phyloP scores from a whole-genome alignment of 768 basidiomycete species.

The Tulasnella sp. region DNA sequence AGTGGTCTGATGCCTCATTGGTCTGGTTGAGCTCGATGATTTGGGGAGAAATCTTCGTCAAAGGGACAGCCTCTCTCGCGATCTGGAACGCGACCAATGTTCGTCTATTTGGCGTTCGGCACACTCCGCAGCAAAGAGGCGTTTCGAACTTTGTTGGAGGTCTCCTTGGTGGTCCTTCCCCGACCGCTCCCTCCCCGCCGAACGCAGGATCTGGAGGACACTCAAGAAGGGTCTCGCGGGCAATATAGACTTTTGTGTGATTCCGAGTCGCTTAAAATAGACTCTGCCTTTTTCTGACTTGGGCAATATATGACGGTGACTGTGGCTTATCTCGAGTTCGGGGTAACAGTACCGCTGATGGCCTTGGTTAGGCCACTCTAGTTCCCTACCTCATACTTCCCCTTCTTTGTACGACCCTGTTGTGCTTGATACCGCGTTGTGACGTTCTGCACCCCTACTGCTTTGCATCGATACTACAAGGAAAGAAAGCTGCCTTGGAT shows the following conservation, averaged over 20 bases:
- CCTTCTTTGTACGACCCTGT: too few relatives aligned
- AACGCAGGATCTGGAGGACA: background rate
- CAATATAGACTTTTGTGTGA: background rate
- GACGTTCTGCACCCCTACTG: too few relatives aligned
- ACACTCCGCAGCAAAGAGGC: conserved; percentile 64
- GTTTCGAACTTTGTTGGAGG: conserved; percentile 81
- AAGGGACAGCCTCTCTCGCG: conserved; percentile 78
- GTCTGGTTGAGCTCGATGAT: conserved; percentile 91
- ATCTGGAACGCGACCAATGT: conserved; percentile 91
- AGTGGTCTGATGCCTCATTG: conserved; percentile 92
- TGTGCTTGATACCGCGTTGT: too few relatives aligned
- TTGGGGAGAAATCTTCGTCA: conserved; percentile 95
- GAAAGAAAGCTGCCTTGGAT: too few relatives aligned
- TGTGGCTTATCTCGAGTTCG: too few relatives aligned
- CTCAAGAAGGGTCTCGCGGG: conserved; percentile 2
- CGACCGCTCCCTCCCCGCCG: background rate
- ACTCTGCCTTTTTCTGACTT: background rate
- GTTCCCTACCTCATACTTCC: too few relatives aligned
- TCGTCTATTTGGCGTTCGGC: conserved; percentile 86
- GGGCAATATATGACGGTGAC: too few relatives aligned
- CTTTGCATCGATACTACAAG: too few relatives aligned
- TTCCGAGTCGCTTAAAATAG: background rate
- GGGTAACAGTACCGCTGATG: too few relatives aligned
- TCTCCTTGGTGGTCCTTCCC: conserved; percentile 46
- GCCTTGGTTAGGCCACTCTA: too few relatives aligned